Evolutionary conservation across 2,329 filamentous ascomycete species (phyloP), one percentile per base, ranked within the genome.

Genomic region (Huntiella abstrusa): DNA sequence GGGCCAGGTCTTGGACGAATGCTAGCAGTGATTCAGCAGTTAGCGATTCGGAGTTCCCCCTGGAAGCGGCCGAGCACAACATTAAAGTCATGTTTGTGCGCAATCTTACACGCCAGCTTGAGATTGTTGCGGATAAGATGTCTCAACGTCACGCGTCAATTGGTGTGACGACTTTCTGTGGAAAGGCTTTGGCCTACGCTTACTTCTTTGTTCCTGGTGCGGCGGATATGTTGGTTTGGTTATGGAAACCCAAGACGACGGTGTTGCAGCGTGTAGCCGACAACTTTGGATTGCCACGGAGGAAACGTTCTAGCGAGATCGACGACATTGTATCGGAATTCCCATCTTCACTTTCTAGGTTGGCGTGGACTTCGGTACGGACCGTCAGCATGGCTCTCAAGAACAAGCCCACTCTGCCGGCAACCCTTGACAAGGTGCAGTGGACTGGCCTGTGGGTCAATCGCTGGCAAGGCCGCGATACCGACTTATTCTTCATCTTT

Each of bases 131-230:
- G 5, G 83, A 91, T 46, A 88, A 85, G 57, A 81, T 94, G 77
- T 86, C 83, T 12, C 66, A 83, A 55, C 75, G 83, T 42, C 80
- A 85, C 49, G 67, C 66, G 3, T 71, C 73, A 1, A 55, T 67
- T 15, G 80, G 75, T 54, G 60, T 86, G 49, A 83, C 94, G 49
- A 80, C 81, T 28, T 94, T 94, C 58, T 85, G 83, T 46, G 87
- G 84, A 50, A 92, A 91, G 61, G 83, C 85, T 3, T 88, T 83
- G 56, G 86, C 87, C 2, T 94, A 92, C 60, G 86, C 84, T 28
- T 94, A 93, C 61, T 91, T 88, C 63, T 95, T 93, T 56, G 87
- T 83, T 22, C 84, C 85, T 0, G 84, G 84, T 4, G 74, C 93
- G 46, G 81, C 84, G 5, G 85, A 93, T 56, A 74, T 93, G 43